Evolutionary conservation across 202 grass and related monocot species (phyloP).

Genomic region (Brachypodium distachyon): DNA sequence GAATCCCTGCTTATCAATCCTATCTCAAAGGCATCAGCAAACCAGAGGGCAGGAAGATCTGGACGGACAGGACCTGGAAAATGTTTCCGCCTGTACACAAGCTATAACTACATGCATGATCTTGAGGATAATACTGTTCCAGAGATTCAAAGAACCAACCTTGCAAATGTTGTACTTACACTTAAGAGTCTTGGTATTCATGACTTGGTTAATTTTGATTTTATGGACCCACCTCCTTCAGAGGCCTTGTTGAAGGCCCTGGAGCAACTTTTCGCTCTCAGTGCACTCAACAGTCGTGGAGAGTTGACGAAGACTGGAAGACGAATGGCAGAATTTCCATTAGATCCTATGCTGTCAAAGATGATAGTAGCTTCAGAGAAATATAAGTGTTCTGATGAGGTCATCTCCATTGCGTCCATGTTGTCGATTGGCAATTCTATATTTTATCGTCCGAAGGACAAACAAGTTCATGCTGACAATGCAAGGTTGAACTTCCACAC

Average conservation of each 20-base stretch:
- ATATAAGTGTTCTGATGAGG: slow-evolving; percentile 83
- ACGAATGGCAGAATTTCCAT: slow-evolving; percentile 91
- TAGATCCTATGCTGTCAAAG: slow-evolving; percentile 96
- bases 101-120: slow-evolving; percentile 80
- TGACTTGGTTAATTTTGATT: slow-evolving; percentile 98
- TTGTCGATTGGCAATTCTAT: slow-evolving; percentile 85
- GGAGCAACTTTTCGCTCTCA: slow-evolving; percentile 94
- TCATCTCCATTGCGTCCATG: slow-evolving; percentile 77
- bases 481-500: slow-evolving; percentile 83
- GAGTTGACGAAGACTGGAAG: slow-evolving; percentile 96
- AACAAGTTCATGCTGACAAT: slow-evolving; percentile 95
- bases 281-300: slow-evolving; percentile 73
- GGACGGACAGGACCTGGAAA: slow-evolving; percentile 91
- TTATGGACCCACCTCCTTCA: slow-evolving; percentile 88
- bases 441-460: slow-evolving; percentile 95
- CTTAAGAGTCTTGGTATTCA: slow-evolving; percentile 91
- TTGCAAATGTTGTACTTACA: slow-evolving; percentile 88
- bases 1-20: slow-evolving; percentile 85
- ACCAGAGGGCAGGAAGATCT: slow-evolving; percentile 88
- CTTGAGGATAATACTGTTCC: slow-evolving; percentile 87
- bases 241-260: slow-evolving; percentile 81
- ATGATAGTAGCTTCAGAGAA: slow-evolving; percentile 86
- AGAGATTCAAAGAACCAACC: slow-evolving; percentile 87
- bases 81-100: slow-evolving; percentile 85
- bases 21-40: slow-evolving; percentile 92